Base-by-base conservation (phyloP, 148 eudicot species). In the Rhododendron kiyosumense region DNA sequence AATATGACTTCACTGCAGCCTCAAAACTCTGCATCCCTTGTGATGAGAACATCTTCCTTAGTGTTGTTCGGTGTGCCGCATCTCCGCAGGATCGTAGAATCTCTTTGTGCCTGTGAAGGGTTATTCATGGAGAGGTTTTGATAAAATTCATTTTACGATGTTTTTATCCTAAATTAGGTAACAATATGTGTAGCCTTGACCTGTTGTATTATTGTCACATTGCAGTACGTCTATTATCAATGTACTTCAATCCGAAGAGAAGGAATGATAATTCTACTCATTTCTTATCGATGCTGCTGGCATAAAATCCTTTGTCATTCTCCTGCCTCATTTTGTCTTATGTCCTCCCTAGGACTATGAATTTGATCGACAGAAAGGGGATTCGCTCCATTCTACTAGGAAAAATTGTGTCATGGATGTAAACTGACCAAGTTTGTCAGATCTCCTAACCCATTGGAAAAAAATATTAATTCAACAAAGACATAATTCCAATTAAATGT, bases 21-120 rank as follows among this genome's bases (percentile, higher is more conserved):
- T 92, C 94, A 5, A 92, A 92, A 86, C 94, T 96, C 17, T 90
- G 94, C 86, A 94, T 96, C 84, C 98, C 99, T 9, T 96, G 99
- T 59, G 89, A 94, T 30, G 97, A 95, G 86, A 87, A 54, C 61
- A 83, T 93, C 81, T 96, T 96, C 89, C 92, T 94, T 65, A 89
- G 89, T 20, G 94, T 95, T 43, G 79, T 96, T n/a, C 92, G 91
- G 10, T 91, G 99, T 49, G 92, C 93, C 22, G 80, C 87, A 73
- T 93, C 89, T 28, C 88, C 91, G 11, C 84, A 81, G 57, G 86
- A 86, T 54, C 87, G 79, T 48, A 77, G 91, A 48, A 83, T 88
- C 46, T 83, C 81, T 22, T 10, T 89, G 83, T 89, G 88, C 89
- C 88, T 90, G 46, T 92, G 87, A 88, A 36, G 36, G 26, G 79